These are phyloP conservation scores for Cladosporium sp. DNA, from an alignment of 2,329 filamentous ascomycete genomes.

Conservation along the genomic window DNA sequence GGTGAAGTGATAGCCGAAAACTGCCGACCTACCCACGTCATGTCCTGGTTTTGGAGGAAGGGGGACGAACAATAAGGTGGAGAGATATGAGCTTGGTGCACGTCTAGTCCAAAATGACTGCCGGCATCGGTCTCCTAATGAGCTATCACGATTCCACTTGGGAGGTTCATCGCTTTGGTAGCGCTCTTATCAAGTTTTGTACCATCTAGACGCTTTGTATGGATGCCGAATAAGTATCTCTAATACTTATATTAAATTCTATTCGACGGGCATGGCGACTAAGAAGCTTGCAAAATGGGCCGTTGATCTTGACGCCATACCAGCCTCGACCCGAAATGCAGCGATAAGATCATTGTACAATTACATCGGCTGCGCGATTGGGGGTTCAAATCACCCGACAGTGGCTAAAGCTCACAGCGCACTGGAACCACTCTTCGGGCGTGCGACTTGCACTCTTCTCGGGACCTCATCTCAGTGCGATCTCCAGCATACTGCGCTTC, in stretches of 20 bases:
- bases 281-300: conserved; percentile 47
- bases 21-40: not conserved
- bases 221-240: no score
- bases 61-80: no score
- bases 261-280: conserved; percentile 41
- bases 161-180: not conserved
- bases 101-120: no score
- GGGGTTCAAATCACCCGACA: conserved; percentile 47
- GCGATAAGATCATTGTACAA: conserved; percentile 51
- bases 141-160: no score
- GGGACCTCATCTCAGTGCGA: conserved; percentile 37
- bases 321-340: conserved; percentile 38
- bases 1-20: not conserved
- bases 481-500: conserved; percentile 47
- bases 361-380: conserved; percentile 52
- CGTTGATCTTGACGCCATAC: conserved; percentile 39
- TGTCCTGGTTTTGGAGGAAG: no score
- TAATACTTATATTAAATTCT: no score
- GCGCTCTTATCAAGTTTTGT: no score
- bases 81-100: no score
- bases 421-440: conserved; percentile 36
- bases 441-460: conserved; percentile 35
- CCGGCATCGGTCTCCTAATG: no score
- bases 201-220: no score
- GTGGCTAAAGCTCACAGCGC: conserved; percentile 36